Conservation (phyloP, 2,329 filamentous ascomycete genomes). For the Fusarium bulbicola region DNA sequence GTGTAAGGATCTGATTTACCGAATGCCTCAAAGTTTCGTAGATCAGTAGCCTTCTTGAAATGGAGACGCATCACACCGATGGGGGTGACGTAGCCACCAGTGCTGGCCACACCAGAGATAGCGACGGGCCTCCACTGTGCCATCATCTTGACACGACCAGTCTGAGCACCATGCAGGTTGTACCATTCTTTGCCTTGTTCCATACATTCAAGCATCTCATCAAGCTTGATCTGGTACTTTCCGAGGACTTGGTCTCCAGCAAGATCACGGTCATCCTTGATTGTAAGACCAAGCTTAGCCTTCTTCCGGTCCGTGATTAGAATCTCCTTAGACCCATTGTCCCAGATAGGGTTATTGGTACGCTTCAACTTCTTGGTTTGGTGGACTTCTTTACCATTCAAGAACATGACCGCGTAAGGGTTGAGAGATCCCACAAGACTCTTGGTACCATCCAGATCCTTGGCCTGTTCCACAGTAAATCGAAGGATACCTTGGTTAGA, state of each 20-base stretch:
- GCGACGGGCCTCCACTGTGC: constrained; percentile 96
- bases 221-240: constrained; percentile 93
- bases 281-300: constrained; percentile 87
- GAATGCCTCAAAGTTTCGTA: constrained; percentile 93
- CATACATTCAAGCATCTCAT: constrained; percentile 91
- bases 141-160: constrained; percentile 87
- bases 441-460: constrained; percentile 92
- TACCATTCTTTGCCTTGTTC: constrained; percentile 97
- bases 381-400: constrained; percentile 93
- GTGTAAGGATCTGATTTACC: constrained; percentile 98
- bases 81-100: constrained; percentile 89
- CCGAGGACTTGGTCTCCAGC: constrained; percentile 84
- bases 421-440: constrained; percentile 91
- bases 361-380: constrained; percentile 92
- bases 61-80: constrained; percentile 96
- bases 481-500: constrained; percentile 93
- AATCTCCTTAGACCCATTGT: constrained; percentile 91
- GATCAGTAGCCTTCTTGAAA: constrained; percentile 81
- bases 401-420: constrained; percentile 85
- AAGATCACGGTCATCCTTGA: constrained; percentile 95
- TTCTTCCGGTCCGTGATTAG: constrained; percentile 93
- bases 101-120: constrained; percentile 80
- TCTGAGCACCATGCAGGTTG: constrained; percentile 81
- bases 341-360: constrained; percentile 97
- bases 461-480: constrained; percentile 94